Percentiles rank a stretch among this genome's conserved stretches.
These are phyloP conservation scores for Ustilago loliicola DNA, from an alignment of 1,284 basidiomycete genomes.

Conservation along the genomic window DNA sequence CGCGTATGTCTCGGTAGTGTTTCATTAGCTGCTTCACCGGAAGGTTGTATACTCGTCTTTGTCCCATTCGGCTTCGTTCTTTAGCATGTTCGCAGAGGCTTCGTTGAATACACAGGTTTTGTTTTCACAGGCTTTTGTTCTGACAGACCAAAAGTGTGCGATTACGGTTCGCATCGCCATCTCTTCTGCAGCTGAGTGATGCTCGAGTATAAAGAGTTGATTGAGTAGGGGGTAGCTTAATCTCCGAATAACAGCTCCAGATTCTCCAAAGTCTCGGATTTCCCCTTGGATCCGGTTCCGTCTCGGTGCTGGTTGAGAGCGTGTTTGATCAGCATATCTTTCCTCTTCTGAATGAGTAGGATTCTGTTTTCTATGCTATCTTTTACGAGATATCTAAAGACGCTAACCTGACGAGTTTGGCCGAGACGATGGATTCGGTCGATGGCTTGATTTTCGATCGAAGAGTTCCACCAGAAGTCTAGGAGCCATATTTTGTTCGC, in stretches of 20 bases:
- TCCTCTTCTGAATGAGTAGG: slow-evolving; percentile 86
- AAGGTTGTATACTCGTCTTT: too few relatives aligned
- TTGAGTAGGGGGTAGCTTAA: not conserved
- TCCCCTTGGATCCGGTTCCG: slow-evolving; percentile 6
- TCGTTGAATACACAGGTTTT: too few relatives aligned
- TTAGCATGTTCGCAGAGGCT: not conserved
- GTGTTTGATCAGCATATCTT: slow-evolving; percentile 84
- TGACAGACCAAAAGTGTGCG: too few relatives aligned
- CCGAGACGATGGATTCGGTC: slow-evolving; percentile 81
- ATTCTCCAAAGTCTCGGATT: slow-evolving; percentile 59
- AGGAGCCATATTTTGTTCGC: slow-evolving; percentile 68
- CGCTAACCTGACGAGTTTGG: slow-evolving; percentile 88
- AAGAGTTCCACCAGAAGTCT: slow-evolving; percentile 69
- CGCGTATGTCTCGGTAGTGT: too few relatives aligned
- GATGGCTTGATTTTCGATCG: slow-evolving; percentile 81
- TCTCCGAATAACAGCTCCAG: slow-evolving; percentile 46
- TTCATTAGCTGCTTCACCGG: too few relatives aligned
- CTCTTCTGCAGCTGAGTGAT: too few relatives aligned
- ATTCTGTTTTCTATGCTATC: slow-evolving; percentile 84
- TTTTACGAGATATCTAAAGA: slow-evolving; percentile 92
- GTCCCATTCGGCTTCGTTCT: too few relatives aligned
- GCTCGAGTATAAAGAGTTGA: too few relatives aligned
- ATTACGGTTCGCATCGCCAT: too few relatives aligned
- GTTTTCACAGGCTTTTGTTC: too few relatives aligned
- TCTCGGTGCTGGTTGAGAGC: slow-evolving; percentile 36